phyloP scores from a whole-genome alignment of 805 yeast species.

The Metschnikowia proteae region DNA sequence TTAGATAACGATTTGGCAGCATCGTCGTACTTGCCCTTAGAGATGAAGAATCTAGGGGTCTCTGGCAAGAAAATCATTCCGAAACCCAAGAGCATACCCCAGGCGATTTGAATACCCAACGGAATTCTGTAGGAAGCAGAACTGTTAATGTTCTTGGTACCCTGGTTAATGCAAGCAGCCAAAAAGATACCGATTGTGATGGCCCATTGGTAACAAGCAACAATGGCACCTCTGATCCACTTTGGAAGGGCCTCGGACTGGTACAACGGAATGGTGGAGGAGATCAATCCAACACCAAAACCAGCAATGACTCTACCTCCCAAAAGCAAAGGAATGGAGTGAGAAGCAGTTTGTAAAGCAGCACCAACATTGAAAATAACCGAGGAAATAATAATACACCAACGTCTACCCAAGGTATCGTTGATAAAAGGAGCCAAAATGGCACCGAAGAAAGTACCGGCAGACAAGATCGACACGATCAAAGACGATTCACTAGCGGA shows the following conservation, averaged over 20 bases:
- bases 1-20: conserved; percentile 31
- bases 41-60: conserved; percentile 38
- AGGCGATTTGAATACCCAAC: conserved; percentile 36
- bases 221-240: conserved; percentile 43
- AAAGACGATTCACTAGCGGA: conserved; percentile 22
- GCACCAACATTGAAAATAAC: conserved; percentile 36
- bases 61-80: conserved; percentile 35
- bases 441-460: conserved; percentile 42
- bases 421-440: conserved; percentile 34
- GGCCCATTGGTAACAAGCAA: conserved; percentile 39
- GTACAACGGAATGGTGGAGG: conserved; percentile 39
- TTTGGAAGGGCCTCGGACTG: conserved; percentile 40
- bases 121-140: conserved; percentile 42
- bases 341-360: conserved; percentile 36
- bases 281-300: conserved; percentile 40
- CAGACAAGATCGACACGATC: conserved; percentile 33
- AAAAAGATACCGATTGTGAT: conserved; percentile 38
- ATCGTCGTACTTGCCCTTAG: conserved; percentile 22
- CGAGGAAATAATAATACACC: conserved; percentile 33
- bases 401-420: conserved; percentile 38
- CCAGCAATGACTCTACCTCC: conserved; percentile 40
- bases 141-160: conserved; percentile 30
- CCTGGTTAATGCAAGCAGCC: conserved; percentile 37
- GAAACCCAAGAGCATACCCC: conserved; percentile 26
- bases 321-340: conserved; percentile 33